Percentiles rank a stretch among this genome's conserved stretches.
Evolutionary conservation across 345 rosid species (phyloP).

Genomic region (Lagerstroemia speciosa): DNA sequence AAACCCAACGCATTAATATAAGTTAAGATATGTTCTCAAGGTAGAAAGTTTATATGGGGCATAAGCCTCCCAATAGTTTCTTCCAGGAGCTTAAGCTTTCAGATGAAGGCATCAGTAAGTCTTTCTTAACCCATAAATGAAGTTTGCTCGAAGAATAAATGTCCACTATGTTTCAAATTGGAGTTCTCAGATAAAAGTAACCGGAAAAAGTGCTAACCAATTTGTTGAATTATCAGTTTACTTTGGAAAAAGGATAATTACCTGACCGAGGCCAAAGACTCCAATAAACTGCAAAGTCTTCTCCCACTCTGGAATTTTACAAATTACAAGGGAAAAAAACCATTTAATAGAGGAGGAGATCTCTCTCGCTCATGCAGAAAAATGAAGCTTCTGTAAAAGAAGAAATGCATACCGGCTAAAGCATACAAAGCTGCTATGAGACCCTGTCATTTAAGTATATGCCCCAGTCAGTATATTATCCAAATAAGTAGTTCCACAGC

Average conservation of each 20-base stretch:
- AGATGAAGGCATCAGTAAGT: neutral
- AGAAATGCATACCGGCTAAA: conserved; percentile 42
- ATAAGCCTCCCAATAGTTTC: too few relatives aligned
- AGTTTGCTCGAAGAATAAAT: neutral
- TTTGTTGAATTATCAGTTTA: neutral
- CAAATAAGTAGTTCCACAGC: neutral
- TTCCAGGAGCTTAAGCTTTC: neutral
- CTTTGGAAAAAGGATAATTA: conserved; percentile 15
- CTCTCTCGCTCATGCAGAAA: neutral
- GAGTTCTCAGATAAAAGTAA: neutral
- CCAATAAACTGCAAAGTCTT: conserved; percentile 72
- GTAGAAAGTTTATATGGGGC: too few relatives aligned
- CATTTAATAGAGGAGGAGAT: conserved; percentile 5
- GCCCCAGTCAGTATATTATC: neutral
- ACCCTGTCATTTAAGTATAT: conserved; percentile 41
- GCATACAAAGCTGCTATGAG: conserved; percentile 49
- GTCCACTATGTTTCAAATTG: neutral
- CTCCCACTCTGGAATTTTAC: conserved; percentile 74
- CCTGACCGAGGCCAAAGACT: conserved; percentile 66
- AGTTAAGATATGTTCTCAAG: too few relatives aligned
- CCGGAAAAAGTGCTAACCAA: neutral
- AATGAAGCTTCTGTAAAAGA: neutral
- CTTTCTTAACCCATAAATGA: neutral
- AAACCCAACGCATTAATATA: too few relatives aligned
- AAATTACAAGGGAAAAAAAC: conserved; percentile 1